Percentiles rank a stretch among this genome's conserved stretches.
phyloP scores from a whole-genome alignment of 1,139 yeast species.

The Saccharomycopsis hybrid region DNA sequence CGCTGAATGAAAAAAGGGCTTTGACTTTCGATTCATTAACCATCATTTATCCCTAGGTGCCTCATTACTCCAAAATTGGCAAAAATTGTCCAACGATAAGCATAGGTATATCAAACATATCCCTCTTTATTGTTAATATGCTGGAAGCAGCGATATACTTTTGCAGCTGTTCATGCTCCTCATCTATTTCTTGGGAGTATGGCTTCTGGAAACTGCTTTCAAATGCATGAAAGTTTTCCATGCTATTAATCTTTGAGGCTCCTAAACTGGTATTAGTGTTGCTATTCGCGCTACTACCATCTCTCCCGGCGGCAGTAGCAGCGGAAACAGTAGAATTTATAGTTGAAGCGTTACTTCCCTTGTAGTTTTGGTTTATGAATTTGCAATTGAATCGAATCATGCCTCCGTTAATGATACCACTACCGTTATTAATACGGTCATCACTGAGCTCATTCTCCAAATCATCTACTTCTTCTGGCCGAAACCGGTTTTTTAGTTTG shows the following conservation, averaged over 20 bases:
- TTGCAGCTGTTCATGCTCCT: slow-evolving; percentile 23
- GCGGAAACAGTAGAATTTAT: too few relatives aligned
- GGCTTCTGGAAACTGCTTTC: slow-evolving; percentile 39
- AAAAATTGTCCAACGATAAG: slow-evolving; percentile 86
- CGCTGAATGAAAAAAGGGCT: too few relatives aligned
- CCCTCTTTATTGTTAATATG: slow-evolving; percentile 85
- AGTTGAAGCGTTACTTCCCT: too few relatives aligned
- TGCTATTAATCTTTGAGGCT: slow-evolving; percentile 22
- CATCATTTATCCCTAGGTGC: too few relatives aligned
- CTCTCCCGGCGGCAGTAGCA: neutral
- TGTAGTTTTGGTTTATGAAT: slow-evolving; percentile 20
- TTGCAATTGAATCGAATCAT: slow-evolving; percentile 25
- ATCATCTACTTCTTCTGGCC: slow-evolving; percentile 12
- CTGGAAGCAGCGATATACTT: slow-evolving; percentile 57
- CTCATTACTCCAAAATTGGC: slow-evolving; percentile 48
- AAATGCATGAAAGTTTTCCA: slow-evolving; percentile 50
- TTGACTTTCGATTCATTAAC: too few relatives aligned
- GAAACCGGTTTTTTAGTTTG: slow-evolving; percentile 8
- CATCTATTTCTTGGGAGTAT: slow-evolving; percentile 17
- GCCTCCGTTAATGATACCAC: slow-evolving; percentile 30
- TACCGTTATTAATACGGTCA: slow-evolving; percentile 25
- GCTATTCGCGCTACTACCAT: too few relatives aligned
- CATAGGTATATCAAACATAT: slow-evolving; percentile 89
- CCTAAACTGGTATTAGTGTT: too few relatives aligned
- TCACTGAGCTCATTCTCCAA: slow-evolving; percentile 16